phyloP scores from a whole-genome alignment of 2,329 filamentous ascomycete species.

The Talaromyces islandicus region DNA sequence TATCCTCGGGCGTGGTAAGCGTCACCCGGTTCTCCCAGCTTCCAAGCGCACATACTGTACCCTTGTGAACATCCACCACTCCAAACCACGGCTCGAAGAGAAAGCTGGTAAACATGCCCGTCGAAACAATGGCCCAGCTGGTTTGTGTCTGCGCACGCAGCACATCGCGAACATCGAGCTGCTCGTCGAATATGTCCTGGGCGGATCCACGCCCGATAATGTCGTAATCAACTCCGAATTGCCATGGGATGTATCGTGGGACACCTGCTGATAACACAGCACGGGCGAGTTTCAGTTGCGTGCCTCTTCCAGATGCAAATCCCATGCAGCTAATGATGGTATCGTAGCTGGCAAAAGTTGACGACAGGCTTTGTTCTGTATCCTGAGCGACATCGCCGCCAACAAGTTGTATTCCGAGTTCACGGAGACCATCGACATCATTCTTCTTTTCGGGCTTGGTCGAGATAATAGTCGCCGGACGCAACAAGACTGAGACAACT shows the following conservation, averaged over 20 bases:
- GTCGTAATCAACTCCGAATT: constrained; percentile 69
- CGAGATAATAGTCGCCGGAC: background rate
- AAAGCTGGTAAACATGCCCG: constrained; percentile 66
- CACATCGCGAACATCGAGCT: constrained; percentile 52
- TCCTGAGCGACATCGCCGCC: background rate
- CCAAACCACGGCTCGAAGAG: constrained; percentile 60
- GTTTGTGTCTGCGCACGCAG: constrained; percentile 45
- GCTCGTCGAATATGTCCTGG: constrained; percentile 64
- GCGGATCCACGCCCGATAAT: constrained; percentile 52
- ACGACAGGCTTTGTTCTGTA: background rate
- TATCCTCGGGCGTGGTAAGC: constrained; percentile 58
- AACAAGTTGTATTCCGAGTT: background rate
- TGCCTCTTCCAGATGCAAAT: constrained; percentile 51
- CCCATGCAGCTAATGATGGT: constrained; percentile 56
- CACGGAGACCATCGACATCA: background rate
- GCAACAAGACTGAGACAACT: constrained; percentile 1
- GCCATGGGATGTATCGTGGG: constrained; percentile 61
- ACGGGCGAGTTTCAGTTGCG: constrained; percentile 52
- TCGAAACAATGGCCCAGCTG: constrained; percentile 61
- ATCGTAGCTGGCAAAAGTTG: background rate
- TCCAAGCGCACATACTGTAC: constrained; percentile 50
- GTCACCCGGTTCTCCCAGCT: constrained; percentile 59
- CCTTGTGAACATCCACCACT: constrained; percentile 47
- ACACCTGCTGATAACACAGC: constrained; percentile 50
- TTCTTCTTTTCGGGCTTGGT: background rate